Evolutionary conservation across 2,329 filamentous ascomycete species (phyloP).

Genomic region (Diplodia sapinea): DNA sequence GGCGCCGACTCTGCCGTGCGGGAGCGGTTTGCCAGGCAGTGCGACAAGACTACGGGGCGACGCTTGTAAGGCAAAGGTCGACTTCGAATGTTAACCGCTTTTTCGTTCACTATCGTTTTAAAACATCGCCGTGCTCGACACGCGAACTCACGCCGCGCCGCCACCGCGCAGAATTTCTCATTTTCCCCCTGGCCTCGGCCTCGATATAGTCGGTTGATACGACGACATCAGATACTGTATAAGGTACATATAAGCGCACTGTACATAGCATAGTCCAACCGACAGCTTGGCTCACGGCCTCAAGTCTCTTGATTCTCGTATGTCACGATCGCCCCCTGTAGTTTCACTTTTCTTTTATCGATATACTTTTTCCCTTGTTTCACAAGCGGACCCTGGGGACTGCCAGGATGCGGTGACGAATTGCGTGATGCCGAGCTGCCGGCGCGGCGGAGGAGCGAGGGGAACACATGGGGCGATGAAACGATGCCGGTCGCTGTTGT

Average conservation of each 20-base stretch:
- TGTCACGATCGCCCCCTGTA: constrained; percentile 16
- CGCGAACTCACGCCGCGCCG: constrained; percentile 21
- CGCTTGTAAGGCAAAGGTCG: constrained; percentile 22
- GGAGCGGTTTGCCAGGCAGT: constrained; percentile 19
- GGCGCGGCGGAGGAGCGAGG: neutral
- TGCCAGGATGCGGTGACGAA: neutral
- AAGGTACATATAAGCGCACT: neutral
- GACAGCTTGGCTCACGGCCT: constrained; percentile 10
- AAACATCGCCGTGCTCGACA: constrained; percentile 18
- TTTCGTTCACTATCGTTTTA: constrained; percentile 18
- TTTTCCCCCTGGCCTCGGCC: constrained; percentile 2
- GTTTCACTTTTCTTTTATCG: constrained; percentile 7
- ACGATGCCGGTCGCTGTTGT: constrained; percentile 13
- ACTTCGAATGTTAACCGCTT: constrained; percentile 25
- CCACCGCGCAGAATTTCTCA: constrained; percentile 13
- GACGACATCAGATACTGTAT: neutral
- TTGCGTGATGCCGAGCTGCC: neutral
- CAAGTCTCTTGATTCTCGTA: constrained; percentile 16
- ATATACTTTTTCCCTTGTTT: constrained; percentile 3
- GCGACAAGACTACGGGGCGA: constrained; percentile 16
- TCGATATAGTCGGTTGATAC: constrained; percentile 7
- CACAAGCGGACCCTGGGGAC: neutral
- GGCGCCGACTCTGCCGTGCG: constrained; percentile 21
- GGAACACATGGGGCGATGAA: neutral
- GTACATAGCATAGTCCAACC: constrained; percentile 21